Evolutionary conservation across 768 basidiomycete species (phyloP).

Genomic region (Pilatotrama ljubarskyi): DNA sequence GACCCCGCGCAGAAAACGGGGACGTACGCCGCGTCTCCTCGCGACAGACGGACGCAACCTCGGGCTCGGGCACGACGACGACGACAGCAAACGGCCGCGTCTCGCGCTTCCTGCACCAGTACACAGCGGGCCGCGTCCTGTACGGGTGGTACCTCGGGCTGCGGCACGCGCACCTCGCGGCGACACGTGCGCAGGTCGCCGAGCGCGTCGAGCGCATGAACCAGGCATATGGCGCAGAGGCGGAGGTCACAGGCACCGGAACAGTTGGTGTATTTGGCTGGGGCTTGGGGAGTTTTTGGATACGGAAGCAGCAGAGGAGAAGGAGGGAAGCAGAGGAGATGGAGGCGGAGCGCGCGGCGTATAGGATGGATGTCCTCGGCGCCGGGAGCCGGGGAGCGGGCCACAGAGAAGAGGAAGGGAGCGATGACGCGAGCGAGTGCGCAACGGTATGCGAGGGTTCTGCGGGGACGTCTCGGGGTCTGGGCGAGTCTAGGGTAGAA

Average conservation of each 20-base stretch:
- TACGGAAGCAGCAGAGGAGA: conserved; percentile 40
- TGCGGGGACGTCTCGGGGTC: conserved; percentile 1
- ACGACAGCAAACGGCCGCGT: conserved; percentile 5
- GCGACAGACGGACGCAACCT: conserved; percentile 3
- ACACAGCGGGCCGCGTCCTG: conserved; percentile 32
- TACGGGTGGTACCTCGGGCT: conserved; percentile 60
- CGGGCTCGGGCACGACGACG: background rate
- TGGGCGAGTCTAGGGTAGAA: background rate
- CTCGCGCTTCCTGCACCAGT: conserved; percentile 12
- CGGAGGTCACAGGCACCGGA: conserved; percentile 12
- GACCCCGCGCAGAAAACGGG: background rate
- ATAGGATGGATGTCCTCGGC: conserved; percentile 14
- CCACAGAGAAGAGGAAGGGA: conserved; percentile 13
- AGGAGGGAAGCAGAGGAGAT: conserved; percentile 29
- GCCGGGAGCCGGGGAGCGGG: background rate
- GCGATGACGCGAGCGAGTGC: conserved; percentile 6
- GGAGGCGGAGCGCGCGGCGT: conserved; percentile 23
- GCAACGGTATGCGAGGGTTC: background rate
- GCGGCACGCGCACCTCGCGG: conserved; percentile 68
- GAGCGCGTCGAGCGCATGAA: conserved; percentile 67
- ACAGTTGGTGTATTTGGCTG: conserved; percentile 47
- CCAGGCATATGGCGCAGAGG: conserved; percentile 51
- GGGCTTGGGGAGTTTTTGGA: conserved; percentile 72
- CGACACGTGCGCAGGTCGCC: conserved; percentile 68
- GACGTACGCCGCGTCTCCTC: background rate